These are phyloP conservation scores for Strigomonas oncopelti DNA, from an alignment of 208 protist species.

Conservation along the genomic window DNA sequence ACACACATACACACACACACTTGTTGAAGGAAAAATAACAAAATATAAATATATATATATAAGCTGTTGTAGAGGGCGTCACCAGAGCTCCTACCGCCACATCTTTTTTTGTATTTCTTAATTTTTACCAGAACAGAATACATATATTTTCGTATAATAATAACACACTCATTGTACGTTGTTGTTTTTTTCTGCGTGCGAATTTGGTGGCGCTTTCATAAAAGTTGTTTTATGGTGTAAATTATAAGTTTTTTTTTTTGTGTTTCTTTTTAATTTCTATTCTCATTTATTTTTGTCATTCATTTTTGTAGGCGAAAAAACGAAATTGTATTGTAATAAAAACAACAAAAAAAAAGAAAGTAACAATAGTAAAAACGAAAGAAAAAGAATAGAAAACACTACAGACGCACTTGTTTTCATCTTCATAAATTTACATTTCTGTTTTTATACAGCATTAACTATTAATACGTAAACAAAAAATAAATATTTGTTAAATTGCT, in stretches of 20 bases:
- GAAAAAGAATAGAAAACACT: neutral
- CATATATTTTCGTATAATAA: too few species aligned
- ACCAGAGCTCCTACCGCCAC: too few species aligned
- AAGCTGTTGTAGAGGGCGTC: neutral
- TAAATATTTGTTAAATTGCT: too few species aligned
- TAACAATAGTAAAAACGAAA: neutral
- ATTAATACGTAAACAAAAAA: too few species aligned
- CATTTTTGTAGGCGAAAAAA: neutral
- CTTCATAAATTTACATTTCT: neutral
- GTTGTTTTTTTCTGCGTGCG: too few species aligned
- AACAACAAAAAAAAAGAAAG: neutral
- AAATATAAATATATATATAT: conserved; percentile 12
- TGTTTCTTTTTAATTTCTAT: conserved; percentile 1
- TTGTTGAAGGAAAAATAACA: conserved; percentile 8
- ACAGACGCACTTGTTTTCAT: neutral
- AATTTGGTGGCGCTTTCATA: neutral
- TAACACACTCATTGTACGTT: too few species aligned
- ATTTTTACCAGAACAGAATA: too few species aligned
- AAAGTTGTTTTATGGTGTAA: neutral
- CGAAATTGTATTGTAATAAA: neutral
- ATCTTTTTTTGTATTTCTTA: too few species aligned
- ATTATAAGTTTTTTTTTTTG: conserved; percentile 13
- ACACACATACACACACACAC: conserved; percentile 5
- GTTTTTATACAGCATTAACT: neutral
- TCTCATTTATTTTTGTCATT: conserved; percentile 5